phyloP scores from a whole-genome alignment of 139 green algal genomes.

The Trebouxia sp. region DNA sequence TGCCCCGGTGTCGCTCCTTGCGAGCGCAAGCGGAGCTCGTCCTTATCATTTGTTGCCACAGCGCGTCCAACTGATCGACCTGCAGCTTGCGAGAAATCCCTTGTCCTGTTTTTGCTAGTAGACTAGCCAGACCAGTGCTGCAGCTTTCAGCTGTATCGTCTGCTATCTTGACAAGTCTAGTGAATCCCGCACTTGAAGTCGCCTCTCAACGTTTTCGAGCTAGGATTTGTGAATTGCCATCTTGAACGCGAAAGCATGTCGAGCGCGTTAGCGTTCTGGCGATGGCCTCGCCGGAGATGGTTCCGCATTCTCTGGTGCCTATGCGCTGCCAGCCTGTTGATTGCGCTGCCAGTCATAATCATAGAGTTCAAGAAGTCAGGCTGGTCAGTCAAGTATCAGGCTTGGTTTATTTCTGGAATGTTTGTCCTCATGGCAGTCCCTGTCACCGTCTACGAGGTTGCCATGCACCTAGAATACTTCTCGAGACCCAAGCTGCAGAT shows the following conservation, averaged over 20 bases:
- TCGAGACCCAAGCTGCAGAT: constrained; percentile 85
- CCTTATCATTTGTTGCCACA: no score
- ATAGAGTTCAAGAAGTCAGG: constrained; percentile 73
- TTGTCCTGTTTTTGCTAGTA: no score
- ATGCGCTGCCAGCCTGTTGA: constrained; percentile 49
- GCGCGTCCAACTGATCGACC: no score
- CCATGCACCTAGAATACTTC: constrained; percentile 95
- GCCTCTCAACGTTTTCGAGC: no score
- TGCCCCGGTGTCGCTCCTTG: no score
- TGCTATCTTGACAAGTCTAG: neutral
- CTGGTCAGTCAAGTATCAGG: constrained; percentile 65
- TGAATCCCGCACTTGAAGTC: no score
- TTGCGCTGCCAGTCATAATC: constrained; percentile 73
- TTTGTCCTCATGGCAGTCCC: constrained; percentile 90
- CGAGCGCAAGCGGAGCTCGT: no score
- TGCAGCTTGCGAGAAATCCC: no score
- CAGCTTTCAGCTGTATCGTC: no score
- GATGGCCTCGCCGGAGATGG: constrained; percentile 34
- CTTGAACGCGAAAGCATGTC: neutral
- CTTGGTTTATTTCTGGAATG: constrained; percentile 89
- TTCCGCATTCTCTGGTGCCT: constrained; percentile 37
- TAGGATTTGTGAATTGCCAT: no score
- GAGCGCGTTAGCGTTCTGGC: neutral
- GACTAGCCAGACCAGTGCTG: no score
- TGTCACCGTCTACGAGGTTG: constrained; percentile 90